These are phyloP conservation scores for Umbelopsis sp. DNA, from an alignment of 192 early-diverging fungal genomes.

Conservation along the genomic window DNA sequence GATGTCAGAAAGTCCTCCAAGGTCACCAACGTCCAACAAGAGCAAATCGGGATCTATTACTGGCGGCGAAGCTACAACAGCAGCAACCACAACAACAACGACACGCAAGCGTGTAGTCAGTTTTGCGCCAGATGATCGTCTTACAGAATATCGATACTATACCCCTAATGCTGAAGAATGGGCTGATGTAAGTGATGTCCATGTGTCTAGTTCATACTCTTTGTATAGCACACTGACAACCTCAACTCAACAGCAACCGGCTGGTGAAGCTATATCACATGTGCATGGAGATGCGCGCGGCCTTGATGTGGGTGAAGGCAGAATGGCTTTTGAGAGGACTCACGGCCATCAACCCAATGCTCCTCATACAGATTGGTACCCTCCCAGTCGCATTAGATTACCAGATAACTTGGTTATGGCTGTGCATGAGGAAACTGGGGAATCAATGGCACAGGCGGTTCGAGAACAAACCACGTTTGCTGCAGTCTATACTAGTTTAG, in stretches of 20 bases:
- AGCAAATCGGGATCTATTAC: background rate
- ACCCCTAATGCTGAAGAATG: conserved; percentile 14
- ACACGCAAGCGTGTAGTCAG: conserved; percentile 2
- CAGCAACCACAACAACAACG: no score
- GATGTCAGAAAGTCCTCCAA: background rate
- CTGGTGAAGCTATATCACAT: conserved; percentile 15
- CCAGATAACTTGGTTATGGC: background rate
- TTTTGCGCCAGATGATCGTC: conserved; percentile 11
- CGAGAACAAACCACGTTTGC: conserved; percentile 26
- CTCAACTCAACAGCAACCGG: background rate
- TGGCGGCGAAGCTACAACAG: background rate
- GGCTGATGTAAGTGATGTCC: background rate
- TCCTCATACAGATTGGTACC: background rate
- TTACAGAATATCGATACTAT: conserved; percentile 15
- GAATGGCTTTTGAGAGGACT: conserved; percentile 4
- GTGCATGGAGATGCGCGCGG: conserved; percentile 17
- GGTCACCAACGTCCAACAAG: background rate
- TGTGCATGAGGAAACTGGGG: background rate
- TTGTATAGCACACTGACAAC: background rate
- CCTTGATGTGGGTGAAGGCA: conserved; percentile 19
- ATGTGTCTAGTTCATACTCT: background rate
- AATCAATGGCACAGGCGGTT: conserved; percentile 20
- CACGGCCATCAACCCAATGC: background rate
- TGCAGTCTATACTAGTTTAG: conserved; percentile 23
- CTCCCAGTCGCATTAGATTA: background rate